phyloP scores from a whole-genome alignment of 2,329 filamentous ascomycete species.

The Mollisiaceae sp. region DNA sequence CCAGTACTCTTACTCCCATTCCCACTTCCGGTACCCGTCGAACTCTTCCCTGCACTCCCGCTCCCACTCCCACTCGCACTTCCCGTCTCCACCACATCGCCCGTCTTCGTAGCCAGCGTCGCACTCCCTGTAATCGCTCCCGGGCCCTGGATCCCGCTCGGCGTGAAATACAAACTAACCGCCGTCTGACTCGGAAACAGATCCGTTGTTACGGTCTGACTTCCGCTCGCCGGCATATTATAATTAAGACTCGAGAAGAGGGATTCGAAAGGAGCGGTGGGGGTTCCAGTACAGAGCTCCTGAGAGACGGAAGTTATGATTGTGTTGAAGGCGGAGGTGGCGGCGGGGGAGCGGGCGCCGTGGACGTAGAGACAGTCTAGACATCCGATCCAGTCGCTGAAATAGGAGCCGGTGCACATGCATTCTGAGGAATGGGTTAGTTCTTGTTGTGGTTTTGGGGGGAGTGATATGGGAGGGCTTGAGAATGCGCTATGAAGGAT shows the following conservation, averaged over 20 bases:
- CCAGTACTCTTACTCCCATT: neutral
- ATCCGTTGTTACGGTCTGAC: constrained; percentile 43
- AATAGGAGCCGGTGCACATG: constrained; percentile 52
- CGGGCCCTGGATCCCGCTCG: constrained; percentile 46
- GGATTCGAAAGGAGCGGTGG: constrained; percentile 44
- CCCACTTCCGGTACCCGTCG: neutral
- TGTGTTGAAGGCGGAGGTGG: constrained; percentile 43
- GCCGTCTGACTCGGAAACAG: constrained; percentile 45
- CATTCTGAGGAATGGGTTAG: constrained; percentile 36
- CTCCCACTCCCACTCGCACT: constrained; percentile 13
- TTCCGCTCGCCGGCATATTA: constrained; percentile 40
- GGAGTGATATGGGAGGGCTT: too few relatives aligned
- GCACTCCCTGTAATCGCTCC: constrained; percentile 51
- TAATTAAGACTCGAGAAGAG: constrained; percentile 44
- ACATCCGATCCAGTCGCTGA: constrained; percentile 50
- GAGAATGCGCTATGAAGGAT: too few relatives aligned
- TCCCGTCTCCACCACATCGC: neutral
- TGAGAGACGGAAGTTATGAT: constrained; percentile 46
- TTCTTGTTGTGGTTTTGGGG: too few relatives aligned
- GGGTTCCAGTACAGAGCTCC: constrained; percentile 46
- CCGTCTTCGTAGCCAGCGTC: constrained; percentile 44
- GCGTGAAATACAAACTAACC: constrained; percentile 51
- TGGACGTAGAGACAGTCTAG: constrained; percentile 49
- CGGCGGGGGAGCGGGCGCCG: constrained; percentile 46
- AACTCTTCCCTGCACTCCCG: too few relatives aligned